Evolutionary conservation across 1,284 basidiomycete species (phyloP).

Genomic region (Megacollybia platyphylla): DNA sequence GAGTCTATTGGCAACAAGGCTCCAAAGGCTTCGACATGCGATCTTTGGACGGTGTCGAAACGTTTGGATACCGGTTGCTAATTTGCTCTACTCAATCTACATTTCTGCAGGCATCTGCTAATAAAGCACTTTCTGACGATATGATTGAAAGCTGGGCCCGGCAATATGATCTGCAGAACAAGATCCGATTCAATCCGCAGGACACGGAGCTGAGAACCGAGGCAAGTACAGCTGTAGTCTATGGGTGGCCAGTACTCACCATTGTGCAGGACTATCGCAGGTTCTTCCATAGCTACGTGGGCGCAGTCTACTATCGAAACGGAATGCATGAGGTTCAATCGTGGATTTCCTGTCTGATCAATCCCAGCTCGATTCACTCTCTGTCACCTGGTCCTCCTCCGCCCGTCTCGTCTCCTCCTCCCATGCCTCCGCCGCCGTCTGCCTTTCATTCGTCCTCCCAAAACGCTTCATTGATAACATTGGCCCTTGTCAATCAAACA

Average conservation of each 20-base stretch:
- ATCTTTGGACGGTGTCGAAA: slow-evolving; percentile 16
- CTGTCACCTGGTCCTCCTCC: slow-evolving; percentile 2
- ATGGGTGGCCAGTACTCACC: slow-evolving; percentile 4
- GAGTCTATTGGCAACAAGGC: not conserved
- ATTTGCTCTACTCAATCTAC: slow-evolving; percentile 12
- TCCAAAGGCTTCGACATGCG: no score
- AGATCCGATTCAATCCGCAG: slow-evolving; percentile 12
- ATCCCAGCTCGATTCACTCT: slow-evolving; percentile 16
- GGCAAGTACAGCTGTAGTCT: slow-evolving; percentile 13
- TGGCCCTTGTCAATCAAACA: slow-evolving; percentile 40
- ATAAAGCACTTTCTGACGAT: slow-evolving; percentile 16
- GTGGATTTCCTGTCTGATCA: slow-evolving; percentile 37
- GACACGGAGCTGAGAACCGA: slow-evolving; percentile 10
- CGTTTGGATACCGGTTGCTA: not conserved
- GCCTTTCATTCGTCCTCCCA: slow-evolving; percentile 7
- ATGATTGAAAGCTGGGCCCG: slow-evolving; percentile 20
- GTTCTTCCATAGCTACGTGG: slow-evolving; percentile 39
- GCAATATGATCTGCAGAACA: slow-evolving; percentile 25
- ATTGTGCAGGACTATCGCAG: slow-evolving; percentile 27
- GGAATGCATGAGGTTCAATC: slow-evolving; percentile 24
- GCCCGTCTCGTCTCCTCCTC: slow-evolving; percentile 10
- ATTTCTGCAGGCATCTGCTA: slow-evolving; percentile 14
- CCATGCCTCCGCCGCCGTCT: slow-evolving; percentile 16
- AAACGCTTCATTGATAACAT: slow-evolving; percentile 17
- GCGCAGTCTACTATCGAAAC: slow-evolving; percentile 32